Percentiles rank a stretch among this genome's conserved stretches.
Evolutionary conservation across 805 yeast genomes (phyloP).

Genomic region (Ogataea naganishii): DNA sequence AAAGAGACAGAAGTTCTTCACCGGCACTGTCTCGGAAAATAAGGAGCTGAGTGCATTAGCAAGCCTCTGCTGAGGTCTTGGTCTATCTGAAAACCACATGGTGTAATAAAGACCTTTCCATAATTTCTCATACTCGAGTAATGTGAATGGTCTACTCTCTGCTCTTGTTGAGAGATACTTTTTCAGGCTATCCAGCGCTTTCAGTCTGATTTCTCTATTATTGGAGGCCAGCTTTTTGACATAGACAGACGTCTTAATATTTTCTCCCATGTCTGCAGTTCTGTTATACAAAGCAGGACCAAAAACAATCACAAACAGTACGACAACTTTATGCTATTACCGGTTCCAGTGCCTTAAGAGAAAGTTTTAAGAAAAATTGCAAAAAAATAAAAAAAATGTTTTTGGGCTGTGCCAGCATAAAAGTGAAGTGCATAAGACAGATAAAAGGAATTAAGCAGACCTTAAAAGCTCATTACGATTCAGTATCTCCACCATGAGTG

Average conservation of each 20-base stretch:
- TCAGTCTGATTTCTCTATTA: conserved; percentile 64
- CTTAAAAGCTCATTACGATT: too few relatives aligned
- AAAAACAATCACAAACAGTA: background rate
- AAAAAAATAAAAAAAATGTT: too few relatives aligned
- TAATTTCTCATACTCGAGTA: conserved; percentile 62
- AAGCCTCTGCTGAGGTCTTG: conserved; percentile 81
- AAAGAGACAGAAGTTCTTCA: conserved; percentile 39
- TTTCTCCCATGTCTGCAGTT: conserved; percentile 4
- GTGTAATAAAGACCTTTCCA: conserved; percentile 96
- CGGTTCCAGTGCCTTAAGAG: too few relatives aligned
- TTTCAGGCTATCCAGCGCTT: conserved; percentile 58
- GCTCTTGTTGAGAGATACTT: conserved; percentile 43
- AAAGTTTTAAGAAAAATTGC: too few relatives aligned
- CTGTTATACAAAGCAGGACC: background rate
- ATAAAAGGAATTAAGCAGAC: too few relatives aligned
- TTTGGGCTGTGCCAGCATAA: too few relatives aligned
- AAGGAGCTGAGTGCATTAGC: conserved; percentile 62
- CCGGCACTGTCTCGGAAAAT: conserved; percentile 35
- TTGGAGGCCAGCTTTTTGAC: conserved; percentile 82
- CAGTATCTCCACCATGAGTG: too few relatives aligned
- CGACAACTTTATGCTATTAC: too few relatives aligned
- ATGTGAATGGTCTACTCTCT: conserved; percentile 32
- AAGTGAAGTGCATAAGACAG: too few relatives aligned
- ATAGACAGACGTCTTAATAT: conserved; percentile 38
- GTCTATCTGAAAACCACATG: conserved; percentile 96